Conservation (phyloP, 441 rosid genomes). For the Euphorbia schlechtendalii region DNA sequence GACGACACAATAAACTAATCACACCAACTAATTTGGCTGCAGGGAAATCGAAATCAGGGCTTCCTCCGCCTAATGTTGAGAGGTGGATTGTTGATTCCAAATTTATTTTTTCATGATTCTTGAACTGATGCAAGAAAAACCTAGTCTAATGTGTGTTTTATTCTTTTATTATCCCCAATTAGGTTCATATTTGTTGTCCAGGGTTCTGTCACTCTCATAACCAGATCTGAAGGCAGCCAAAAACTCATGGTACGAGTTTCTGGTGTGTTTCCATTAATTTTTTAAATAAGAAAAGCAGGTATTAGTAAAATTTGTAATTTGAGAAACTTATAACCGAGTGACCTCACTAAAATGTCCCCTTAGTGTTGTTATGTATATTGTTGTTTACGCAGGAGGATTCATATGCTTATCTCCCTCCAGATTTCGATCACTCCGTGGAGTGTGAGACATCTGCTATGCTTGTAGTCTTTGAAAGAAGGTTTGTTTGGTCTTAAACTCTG, state of each 20-base stretch:
- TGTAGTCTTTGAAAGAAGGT: slow-evolving; percentile 70
- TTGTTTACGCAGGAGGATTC: slow-evolving; percentile 63
- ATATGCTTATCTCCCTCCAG: slow-evolving; percentile 80
- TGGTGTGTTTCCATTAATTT: too few relatives aligned
- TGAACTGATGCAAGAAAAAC: slow-evolving; percentile 1
- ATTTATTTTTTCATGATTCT: slow-evolving; percentile 7
- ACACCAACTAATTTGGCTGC: slow-evolving; percentile 20
- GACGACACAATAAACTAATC: slow-evolving; percentile 6
- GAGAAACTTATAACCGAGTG: background rate
- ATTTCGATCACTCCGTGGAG: slow-evolving; percentile 49
- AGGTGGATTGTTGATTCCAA: slow-evolving; percentile 34
- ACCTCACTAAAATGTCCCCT: background rate
- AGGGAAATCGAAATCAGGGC: slow-evolving; percentile 70
- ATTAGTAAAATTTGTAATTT: background rate
- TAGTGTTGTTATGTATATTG: slow-evolving; percentile 14
- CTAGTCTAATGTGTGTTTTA: slow-evolving; percentile 8
- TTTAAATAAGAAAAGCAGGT: too few relatives aligned
- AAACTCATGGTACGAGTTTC: slow-evolving; percentile 39
- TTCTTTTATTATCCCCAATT: slow-evolving; percentile 15
- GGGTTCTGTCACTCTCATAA: slow-evolving; percentile 48
- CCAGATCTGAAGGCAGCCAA: slow-evolving; percentile 37
- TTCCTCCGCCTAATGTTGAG: slow-evolving; percentile 52
- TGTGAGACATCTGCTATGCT: slow-evolving; percentile 60
- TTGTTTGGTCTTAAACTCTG: slow-evolving; percentile 11
- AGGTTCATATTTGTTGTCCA: slow-evolving; percentile 76